These are phyloP conservation scores for Penicillium sp. DNA, from an alignment of 2,329 filamentous ascomycete genomes.

Conservation along the genomic window DNA sequence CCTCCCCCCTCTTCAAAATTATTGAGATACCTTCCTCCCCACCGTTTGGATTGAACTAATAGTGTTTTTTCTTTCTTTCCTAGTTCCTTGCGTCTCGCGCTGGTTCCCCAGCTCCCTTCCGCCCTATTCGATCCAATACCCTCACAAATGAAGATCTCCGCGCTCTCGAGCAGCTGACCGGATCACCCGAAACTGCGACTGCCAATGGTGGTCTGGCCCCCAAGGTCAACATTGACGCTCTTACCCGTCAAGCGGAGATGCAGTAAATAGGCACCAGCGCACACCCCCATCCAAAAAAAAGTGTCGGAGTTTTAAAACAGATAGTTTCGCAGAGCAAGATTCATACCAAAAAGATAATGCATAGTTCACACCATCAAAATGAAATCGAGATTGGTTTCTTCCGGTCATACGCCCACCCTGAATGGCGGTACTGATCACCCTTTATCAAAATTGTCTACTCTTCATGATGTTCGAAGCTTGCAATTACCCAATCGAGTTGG, in stretches of 20 bases:
- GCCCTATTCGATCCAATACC: constrained; percentile 51
- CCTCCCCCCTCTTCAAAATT: no score
- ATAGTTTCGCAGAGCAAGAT: background rate
- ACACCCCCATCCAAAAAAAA: constrained; percentile 5
- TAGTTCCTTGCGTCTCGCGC: constrained; percentile 69
- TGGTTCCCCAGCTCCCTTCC: constrained; percentile 61
- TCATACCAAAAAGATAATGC: constrained; percentile 1
- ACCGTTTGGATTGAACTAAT: background rate
- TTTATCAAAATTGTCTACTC: no score
- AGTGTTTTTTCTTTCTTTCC: background rate
- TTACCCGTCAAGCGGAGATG: constrained; percentile 33
- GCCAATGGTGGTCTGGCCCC: constrained; percentile 24
- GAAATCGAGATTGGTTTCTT: background rate
- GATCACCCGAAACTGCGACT: constrained; percentile 17
- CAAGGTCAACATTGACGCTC: constrained; percentile 34
- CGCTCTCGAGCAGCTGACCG: constrained; percentile 38
- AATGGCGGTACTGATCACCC: no score
- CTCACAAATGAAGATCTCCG: constrained; percentile 41
- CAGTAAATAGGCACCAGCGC: constrained; percentile 14
- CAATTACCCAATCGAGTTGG: no score
- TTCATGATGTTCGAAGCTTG: no score
- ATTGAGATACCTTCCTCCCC: no score
- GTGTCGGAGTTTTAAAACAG: background rate
- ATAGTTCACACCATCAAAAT: background rate
- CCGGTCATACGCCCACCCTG: no score